Evolutionary conservation across 805 yeast species (phyloP).

Genomic region (Starmerella sirachaensis): DNA sequence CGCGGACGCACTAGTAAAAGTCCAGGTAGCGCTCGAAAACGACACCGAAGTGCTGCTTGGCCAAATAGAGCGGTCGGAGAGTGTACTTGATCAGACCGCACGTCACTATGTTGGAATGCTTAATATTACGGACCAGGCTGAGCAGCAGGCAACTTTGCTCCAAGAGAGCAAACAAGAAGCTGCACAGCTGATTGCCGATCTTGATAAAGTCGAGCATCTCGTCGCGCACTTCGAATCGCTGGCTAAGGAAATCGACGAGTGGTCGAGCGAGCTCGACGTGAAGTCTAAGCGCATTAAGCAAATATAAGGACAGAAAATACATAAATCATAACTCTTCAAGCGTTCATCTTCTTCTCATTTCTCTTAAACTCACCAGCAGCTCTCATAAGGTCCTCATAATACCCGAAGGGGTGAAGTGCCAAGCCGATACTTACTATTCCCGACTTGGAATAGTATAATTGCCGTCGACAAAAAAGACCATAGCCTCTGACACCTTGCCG

Average conservation of each 20-base stretch:
- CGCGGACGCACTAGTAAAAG: slow-evolving; percentile 11
- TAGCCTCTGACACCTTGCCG: slow-evolving; percentile 6
- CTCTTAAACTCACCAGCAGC: too few relatives aligned
- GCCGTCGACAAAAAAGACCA: slow-evolving; percentile 4
- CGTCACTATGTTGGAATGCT: slow-evolving; percentile 14
- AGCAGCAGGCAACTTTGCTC: slow-evolving; percentile 21
- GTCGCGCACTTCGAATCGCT: slow-evolving; percentile 33
- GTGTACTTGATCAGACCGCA: slow-evolving; percentile 10
- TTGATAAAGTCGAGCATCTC: slow-evolving; percentile 19
- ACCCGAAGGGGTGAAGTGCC: neutral
- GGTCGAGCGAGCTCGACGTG: slow-evolving; percentile 45
- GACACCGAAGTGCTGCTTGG: slow-evolving; percentile 16
- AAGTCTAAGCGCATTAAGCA: slow-evolving; percentile 24
- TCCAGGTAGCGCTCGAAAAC: slow-evolving; percentile 17
- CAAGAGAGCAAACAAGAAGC: slow-evolving; percentile 9
- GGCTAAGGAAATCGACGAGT: slow-evolving; percentile 47
- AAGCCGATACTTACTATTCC: neutral
- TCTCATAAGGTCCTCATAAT: too few relatives aligned
- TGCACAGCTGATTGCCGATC: slow-evolving; percentile 3
- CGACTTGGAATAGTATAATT: neutral
- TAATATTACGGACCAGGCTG: slow-evolving; percentile 20
- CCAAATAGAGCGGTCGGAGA: slow-evolving; percentile 16
- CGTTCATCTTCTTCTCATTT: too few relatives aligned
- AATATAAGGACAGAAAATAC: too few relatives aligned
- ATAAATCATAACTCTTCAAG: too few relatives aligned